Evolutionary conservation across 2,329 filamentous ascomycete genomes (phyloP).

Genomic region (Diaporthe amygdali): DNA sequence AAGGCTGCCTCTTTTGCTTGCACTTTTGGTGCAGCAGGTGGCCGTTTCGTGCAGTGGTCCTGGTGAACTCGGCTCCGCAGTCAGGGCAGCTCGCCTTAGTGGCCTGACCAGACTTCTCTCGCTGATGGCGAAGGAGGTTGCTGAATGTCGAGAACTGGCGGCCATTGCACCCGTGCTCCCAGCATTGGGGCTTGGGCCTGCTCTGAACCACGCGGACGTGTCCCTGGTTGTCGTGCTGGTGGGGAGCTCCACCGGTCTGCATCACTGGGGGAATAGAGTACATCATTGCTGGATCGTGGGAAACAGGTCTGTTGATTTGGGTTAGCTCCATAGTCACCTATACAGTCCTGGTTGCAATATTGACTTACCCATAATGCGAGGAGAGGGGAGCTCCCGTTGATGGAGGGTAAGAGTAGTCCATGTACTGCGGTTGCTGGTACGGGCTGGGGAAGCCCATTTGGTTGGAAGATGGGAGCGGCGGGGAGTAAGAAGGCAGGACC

Average conservation of each 20-base stretch:
- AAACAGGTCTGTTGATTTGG: conserved; percentile 27
- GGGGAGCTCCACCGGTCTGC: conserved; percentile 28
- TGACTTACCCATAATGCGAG: conserved; percentile 39
- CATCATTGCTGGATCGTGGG: conserved; percentile 31
- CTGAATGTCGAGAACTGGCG: conserved; percentile 96
- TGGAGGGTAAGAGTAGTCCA: conserved; percentile 37
- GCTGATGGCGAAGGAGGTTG: conserved; percentile 89
- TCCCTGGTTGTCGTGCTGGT: conserved; percentile 42
- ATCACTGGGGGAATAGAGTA: conserved; percentile 36
- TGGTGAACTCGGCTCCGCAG: conserved; percentile 91
- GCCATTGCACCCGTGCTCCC: conserved; percentile 96
- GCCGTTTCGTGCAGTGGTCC: conserved; percentile 86
- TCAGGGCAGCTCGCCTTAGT: conserved; percentile 88
- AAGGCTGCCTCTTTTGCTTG: conserved; percentile 64
- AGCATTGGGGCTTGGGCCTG: conserved; percentile 92
- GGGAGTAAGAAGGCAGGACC: conserved; percentile 57
- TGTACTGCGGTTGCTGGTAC: conserved; percentile 40
- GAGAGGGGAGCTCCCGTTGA: conserved; percentile 34
- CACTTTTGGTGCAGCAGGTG: conserved; percentile 89
- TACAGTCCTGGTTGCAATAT: not conserved
- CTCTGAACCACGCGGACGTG: conserved; percentile 75
- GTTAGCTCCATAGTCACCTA: conserved; percentile 18
- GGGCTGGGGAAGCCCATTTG: conserved; percentile 36
- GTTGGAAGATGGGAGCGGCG: conserved; percentile 50
- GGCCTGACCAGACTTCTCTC: conserved; percentile 91